A percentile compares a stretch with the other conserved stretches of the same genome.
Conservation (phyloP, 768 basidiomycete genomes). For the Boletus rex-veris region DNA sequence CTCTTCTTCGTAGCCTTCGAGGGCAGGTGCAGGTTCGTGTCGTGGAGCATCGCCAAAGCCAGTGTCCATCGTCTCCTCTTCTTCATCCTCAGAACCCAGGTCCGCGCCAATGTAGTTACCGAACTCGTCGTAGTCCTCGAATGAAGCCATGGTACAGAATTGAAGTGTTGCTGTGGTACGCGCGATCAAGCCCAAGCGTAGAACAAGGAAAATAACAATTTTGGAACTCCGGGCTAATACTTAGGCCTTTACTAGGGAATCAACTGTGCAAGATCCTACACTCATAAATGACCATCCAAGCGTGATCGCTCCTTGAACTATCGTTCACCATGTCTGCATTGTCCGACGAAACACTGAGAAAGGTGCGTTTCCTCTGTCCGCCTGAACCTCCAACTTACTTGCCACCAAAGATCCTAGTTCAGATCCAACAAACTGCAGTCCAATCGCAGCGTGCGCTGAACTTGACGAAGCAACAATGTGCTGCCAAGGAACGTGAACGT, state of each 20-base stretch:
- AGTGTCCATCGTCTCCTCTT: slow-evolving; percentile 53
- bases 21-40: slow-evolving; percentile 45
- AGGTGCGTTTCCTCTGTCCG: slow-evolving; percentile 41
- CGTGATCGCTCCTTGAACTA: not conserved
- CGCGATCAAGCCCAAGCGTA: slow-evolving; percentile 7
- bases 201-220: slow-evolving; percentile 27
- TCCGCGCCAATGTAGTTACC: slow-evolving; percentile 98
- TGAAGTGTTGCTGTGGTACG: not conserved
- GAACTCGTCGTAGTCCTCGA: slow-evolving; percentile 88
- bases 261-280: not conserved
- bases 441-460: slow-evolving; percentile 79
- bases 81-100: slow-evolving; percentile 76
- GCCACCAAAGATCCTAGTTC: slow-evolving; percentile 70
- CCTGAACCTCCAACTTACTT: slow-evolving; percentile 15
- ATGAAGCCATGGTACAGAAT: slow-evolving; percentile 45
- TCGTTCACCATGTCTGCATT: slow-evolving; percentile 46
- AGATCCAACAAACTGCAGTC: slow-evolving; percentile 89
- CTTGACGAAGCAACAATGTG: slow-evolving; percentile 68
- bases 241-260: not conserved
- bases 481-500: slow-evolving; percentile 83
- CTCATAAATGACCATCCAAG: slow-evolving; percentile 12
- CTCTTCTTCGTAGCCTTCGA: slow-evolving; percentile 85
- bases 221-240: slow-evolving; percentile 33
- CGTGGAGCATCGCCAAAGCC: slow-evolving; percentile 40
- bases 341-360: slow-evolving; percentile 79